Base-by-base conservation (phyloP, 2,329 filamentous ascomycete genomes). In the Diaporthe caulivora region DNA sequence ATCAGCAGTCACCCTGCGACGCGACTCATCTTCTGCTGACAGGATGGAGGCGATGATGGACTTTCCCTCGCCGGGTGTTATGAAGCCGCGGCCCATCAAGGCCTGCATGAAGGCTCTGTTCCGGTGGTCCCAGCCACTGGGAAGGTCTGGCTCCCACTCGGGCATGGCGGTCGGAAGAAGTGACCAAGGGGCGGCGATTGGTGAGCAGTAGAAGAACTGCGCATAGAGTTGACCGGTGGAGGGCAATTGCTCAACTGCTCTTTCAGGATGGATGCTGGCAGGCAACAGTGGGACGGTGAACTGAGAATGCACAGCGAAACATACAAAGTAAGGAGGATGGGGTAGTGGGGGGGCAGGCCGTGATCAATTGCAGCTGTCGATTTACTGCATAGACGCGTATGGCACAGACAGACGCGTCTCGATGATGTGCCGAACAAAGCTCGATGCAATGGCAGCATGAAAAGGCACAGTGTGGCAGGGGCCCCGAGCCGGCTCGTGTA, bases 51-150 rank as follows among this genome's bases (percentile, higher is more conserved):
- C 94, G 18, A 98, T 87, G 31, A 98, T 86, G 0, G 91, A 89
- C 78, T 91, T 91, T 17, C 92, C 92, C 78, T 97, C 91, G 70
- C 91, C 87, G 76, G 93, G 90, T 0, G 94, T 97, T 82, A 98
- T 87, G 57, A 91, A 91, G 29, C 94, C 93, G 65, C 92, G 91
- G 3, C 94, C 91, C 82, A 98, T 88, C 77, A 99, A 92, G 64
- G 94, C 94, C 83, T 99, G 97, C 0, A 98, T 87, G 80, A 99
- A 98, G 11, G 96, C 95, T 72, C 95, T 92, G 81, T 98, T 94
- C 75, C 88, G 88, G 80, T 97, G 86, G 72, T 82, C 80, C 79
- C 89, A 90, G 29, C 83, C 81, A 0, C 76, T 76, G 3, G 79
- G 79, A 15, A 83, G 64, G 24, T 81, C 77, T 24, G 80, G 79